Percentiles rank a stretch among this genome's conserved stretches.
phyloP scores from a whole-genome alignment of 192 early-diverging fungal species.

The Geranomyces variabilis region DNA sequence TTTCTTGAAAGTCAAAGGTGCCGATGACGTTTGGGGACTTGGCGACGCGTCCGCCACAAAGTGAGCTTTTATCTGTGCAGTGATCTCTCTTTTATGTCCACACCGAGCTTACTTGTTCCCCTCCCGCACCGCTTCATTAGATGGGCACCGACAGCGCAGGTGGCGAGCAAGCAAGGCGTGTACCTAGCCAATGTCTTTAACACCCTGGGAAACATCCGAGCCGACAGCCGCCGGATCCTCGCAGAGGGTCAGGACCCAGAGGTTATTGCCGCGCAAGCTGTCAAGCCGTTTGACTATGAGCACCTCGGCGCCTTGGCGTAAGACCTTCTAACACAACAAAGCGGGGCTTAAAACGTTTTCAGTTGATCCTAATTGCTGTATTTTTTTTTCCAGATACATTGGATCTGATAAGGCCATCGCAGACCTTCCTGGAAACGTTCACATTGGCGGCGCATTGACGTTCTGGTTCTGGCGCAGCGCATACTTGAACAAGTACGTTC shows the following conservation, averaged over 20 bases:
- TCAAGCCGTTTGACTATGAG: conserved; percentile 78
- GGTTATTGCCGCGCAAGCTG: conserved; percentile 34
- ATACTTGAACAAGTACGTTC: conserved; percentile 50
- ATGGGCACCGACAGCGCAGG: conserved; percentile 78
- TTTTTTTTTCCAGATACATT: conserved; percentile 66
- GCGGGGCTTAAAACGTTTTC: not conserved
- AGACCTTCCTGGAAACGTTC: conserved; percentile 72
- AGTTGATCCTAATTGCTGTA: not conserved
- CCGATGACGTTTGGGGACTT: conserved; percentile 64
- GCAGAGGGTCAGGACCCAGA: conserved; percentile 22
- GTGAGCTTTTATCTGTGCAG: conserved; percentile 40
- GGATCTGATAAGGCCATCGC: conserved; percentile 94
- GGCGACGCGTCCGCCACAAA: conserved; percentile 79
- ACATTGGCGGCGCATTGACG: conserved; percentile 51
- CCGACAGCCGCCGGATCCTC: conserved; percentile 7
- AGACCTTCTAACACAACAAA: too few species aligned
- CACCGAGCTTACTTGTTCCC: not conserved
- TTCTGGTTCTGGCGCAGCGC: conserved; percentile 58
- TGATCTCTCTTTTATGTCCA: not conserved
- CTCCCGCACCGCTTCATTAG: conserved; percentile 1
- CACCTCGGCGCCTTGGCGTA: conserved; percentile 83
- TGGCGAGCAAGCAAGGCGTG: conserved; percentile 85
- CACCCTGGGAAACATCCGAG: conserved; percentile 47
- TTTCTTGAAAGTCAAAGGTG: conserved; percentile 66
- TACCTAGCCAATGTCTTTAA: conserved; percentile 82